Evolutionary conservation across 2,329 filamentous ascomycete genomes (phyloP).

Genomic region (Westerdykella ornata): DNA sequence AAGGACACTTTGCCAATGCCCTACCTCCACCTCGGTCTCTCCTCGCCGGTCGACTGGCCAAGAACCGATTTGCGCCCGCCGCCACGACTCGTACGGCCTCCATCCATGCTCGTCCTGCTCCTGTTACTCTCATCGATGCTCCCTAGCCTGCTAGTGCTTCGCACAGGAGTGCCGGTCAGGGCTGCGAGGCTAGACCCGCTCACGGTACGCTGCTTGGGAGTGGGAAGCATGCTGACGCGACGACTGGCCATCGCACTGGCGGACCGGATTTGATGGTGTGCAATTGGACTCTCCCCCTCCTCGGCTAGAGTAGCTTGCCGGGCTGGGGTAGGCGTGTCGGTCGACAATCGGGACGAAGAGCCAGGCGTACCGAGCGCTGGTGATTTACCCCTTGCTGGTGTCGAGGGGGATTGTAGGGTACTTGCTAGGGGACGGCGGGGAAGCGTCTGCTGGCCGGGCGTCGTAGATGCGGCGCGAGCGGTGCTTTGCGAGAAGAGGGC

Average conservation of each 20-base stretch:
- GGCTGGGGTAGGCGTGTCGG: slow-evolving; percentile 17
- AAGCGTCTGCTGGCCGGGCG: slow-evolving; percentile 20
- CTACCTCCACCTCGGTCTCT: slow-evolving; percentile 2
- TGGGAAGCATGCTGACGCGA: slow-evolving; percentile 25
- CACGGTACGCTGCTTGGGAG: slow-evolving; percentile 21
- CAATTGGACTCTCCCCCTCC: slow-evolving; percentile 28
- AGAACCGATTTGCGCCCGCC: slow-evolving; percentile 6
- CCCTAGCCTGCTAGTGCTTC: slow-evolving; percentile 19
- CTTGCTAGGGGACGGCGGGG: slow-evolving; percentile 23
- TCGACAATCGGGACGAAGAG: slow-evolving; percentile 13
- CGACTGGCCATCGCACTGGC: slow-evolving; percentile 27
- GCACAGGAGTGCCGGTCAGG: slow-evolving; percentile 11
- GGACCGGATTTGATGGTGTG: slow-evolving; percentile 22
- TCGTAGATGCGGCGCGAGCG: slow-evolving; percentile 24
- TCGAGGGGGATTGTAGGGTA: slow-evolving; percentile 27
- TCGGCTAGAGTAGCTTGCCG: slow-evolving; percentile 19
- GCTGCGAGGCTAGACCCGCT: slow-evolving; percentile 16
- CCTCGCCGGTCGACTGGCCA: slow-evolving; percentile 1
- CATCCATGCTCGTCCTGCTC: slow-evolving; percentile 12
- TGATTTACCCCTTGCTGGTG: slow-evolving; percentile 22
- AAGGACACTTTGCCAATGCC: too few species aligned
- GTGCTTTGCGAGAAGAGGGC: slow-evolving; percentile 13
- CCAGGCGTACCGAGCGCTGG: slow-evolving; percentile 16
- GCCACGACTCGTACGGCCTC: slow-evolving; percentile 20
- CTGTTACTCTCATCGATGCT: slow-evolving; percentile 20